Evolutionary conservation across 2,329 filamentous ascomycete species (phyloP), one percentile per base, ranked within the genome.

Genomic region (Pseudogymnoascus sp.): DNA sequence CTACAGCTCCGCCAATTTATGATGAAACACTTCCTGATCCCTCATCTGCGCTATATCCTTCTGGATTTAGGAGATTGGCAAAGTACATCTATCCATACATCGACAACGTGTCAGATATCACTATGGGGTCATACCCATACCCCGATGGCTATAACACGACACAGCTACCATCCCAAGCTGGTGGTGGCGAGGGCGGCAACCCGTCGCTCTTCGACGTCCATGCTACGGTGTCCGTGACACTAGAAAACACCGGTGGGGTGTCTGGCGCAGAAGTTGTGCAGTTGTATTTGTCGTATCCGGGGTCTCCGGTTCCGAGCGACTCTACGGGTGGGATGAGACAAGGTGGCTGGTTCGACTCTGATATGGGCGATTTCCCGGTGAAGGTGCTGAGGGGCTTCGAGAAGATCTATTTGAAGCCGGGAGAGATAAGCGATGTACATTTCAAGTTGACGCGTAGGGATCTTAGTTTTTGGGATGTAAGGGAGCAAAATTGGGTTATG

Each of bases 371-470:
- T 28, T 91, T 90, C 61, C 88, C 88, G 0, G 74, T 85, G 1
- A 81, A 81, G 63, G 85, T 87, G n/a, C 78, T 92, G 19, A 82
- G 89, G 13, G 88, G 88, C 31, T 92, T 92, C 71, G 86, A 88
- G 66, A 91, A 91, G 78, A 76, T 88, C 1, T 74, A 77, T 40
- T 72, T 91, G n/a, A 75, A 79, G 2, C 76, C 79, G 0, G 83
- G 82, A 0, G 78, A 85, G 71, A 79, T 73, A 3, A 73, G 74
- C 64, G 78, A 74, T 0, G 80, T 90, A 0, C 76, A 79, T 28
- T 80, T 91, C 70, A 76, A 78, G 0, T 69, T 91, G 64, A 88
- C 82, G 7, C 80, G 88, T 60, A 82, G 87, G 69, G 88, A 91
- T 69, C 63, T 91, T 64, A 90, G 87, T 65, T 88, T 88, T 59